Evolutionary conservation across 345 rosid genomes (phyloP).

Genomic region (Salix purpurea): DNA sequence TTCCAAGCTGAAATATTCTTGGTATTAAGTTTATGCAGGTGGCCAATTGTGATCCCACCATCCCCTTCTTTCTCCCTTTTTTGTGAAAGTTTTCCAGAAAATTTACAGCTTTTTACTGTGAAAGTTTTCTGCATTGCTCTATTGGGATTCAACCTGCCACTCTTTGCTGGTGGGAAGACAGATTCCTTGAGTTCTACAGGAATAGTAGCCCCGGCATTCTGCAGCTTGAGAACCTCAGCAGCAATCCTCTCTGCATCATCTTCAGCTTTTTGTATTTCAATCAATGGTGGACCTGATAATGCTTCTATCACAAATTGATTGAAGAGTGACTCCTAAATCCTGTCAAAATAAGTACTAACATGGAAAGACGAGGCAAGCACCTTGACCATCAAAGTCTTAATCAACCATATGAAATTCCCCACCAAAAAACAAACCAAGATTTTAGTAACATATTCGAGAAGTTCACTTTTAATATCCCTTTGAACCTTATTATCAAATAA

Average conservation of each 20-base stretch:
- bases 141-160: slow-evolving; percentile 24
- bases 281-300: slow-evolving; percentile 68
- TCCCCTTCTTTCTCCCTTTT: slow-evolving; percentile 25
- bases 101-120: slow-evolving; percentile 36
- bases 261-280: slow-evolving; percentile 42
- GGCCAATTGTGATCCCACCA: slow-evolving; percentile 50
- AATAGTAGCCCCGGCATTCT: slow-evolving; percentile 54
- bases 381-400: slow-evolving; percentile 78
- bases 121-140: slow-evolving; percentile 30
- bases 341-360: slow-evolving; percentile 83
- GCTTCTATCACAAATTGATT: slow-evolving; percentile 81
- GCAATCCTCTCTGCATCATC: slow-evolving; percentile 50
- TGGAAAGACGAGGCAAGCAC: slow-evolving; percentile 84
- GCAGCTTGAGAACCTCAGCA: slow-evolving; percentile 46
- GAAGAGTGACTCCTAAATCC: slow-evolving; percentile 77
- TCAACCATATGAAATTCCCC: slow-evolving; percentile 62
- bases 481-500: slow-evolving; percentile 59
- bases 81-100: slow-evolving; percentile 30
- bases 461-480: slow-evolving; percentile 21
- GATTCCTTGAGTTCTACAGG: slow-evolving; percentile 57
- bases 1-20: slow-evolving; percentile 94
- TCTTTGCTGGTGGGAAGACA: slow-evolving; percentile 35
- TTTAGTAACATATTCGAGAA: slow-evolving; percentile 58
- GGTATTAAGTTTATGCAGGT: slow-evolving; percentile 61
- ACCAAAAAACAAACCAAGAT: slow-evolving; percentile 63